These are phyloP conservation scores for Striga hermonthica DNA, from an alignment of 305 asterid genomes.

Conservation along the genomic window DNA sequence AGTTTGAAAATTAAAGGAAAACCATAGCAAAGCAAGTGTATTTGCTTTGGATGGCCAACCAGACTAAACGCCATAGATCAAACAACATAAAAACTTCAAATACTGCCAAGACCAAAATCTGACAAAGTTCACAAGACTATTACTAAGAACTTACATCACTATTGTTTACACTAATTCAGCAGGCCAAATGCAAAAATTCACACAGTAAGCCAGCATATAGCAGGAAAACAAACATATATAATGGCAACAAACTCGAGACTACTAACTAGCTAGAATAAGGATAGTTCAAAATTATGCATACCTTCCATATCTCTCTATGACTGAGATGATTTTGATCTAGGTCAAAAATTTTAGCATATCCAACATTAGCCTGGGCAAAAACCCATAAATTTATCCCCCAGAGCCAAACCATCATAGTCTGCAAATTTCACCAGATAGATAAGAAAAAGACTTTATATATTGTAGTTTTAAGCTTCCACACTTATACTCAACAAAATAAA, in stretches of 20 bases:
- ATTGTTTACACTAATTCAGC: slow-evolving; percentile 2
- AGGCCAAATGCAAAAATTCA: slow-evolving; percentile 10
- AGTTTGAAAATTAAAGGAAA: background rate
- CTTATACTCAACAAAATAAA: slow-evolving; percentile 17
- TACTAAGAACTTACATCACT: background rate
- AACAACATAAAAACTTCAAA: background rate
- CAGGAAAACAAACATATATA: slow-evolving; percentile 26
- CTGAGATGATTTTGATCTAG: slow-evolving; percentile 88
- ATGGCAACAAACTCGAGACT: slow-evolving; percentile 24
- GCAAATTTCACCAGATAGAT: slow-evolving; percentile 36
- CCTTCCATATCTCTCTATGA: slow-evolving; percentile 96
- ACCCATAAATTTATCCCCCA: slow-evolving; percentile 98
- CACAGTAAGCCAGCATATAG: slow-evolving; percentile 16
- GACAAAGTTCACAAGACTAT: background rate
- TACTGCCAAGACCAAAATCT: background rate
- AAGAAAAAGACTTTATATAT: slow-evolving; percentile 6
- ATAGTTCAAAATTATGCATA: slow-evolving; percentile 30
- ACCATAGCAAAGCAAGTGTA: background rate
- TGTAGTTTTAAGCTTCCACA: too few relatives aligned
- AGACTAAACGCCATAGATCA: background rate
- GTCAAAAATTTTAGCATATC: slow-evolving; percentile 83
- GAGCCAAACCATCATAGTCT: slow-evolving; percentile 95
- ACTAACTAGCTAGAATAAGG: slow-evolving; percentile 15
- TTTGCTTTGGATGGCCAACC: background rate
- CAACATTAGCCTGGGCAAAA: slow-evolving; percentile 69